Evolutionary conservation across 306 rosid genomes (phyloP).

Genomic region (Abrus precatorius): DNA sequence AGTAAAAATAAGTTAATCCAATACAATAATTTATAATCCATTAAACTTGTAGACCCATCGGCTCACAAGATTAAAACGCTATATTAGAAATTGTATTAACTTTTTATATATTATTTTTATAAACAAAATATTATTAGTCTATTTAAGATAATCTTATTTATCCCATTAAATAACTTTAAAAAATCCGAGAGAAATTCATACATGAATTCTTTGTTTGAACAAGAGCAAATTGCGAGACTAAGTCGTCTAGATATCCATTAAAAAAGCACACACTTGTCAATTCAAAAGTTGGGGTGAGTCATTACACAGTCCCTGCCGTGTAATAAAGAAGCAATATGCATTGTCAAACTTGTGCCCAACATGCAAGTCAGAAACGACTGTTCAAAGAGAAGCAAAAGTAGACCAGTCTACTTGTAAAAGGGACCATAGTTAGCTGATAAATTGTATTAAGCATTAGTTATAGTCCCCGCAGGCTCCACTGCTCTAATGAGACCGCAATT

Average conservation of each 20-base stretch:
- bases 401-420: neutral
- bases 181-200: no score
- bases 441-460: neutral
- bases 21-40: no score
- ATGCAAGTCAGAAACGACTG: constrained; percentile 6
- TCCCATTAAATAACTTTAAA: no score
- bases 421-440: neutral
- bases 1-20: no score
- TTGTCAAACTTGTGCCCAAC: constrained; percentile 35
- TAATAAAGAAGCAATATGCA: constrained; percentile 14
- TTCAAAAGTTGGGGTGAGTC: constrained; percentile 17
- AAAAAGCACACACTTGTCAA: neutral
- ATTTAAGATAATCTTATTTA: no score
- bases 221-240: neutral
- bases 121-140: no score
- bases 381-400: neutral
- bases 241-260: neutral
- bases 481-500: constrained; percentile 4
- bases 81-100: no score
- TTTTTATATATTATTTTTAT: no score
- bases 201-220: neutral
- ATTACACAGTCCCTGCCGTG: neutral
- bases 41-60: no score
- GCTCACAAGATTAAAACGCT: no score
- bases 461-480: neutral